These are phyloP conservation scores for Trametes villosa DNA, from an alignment of 768 basidiomycete genomes.

Conservation along the genomic window DNA sequence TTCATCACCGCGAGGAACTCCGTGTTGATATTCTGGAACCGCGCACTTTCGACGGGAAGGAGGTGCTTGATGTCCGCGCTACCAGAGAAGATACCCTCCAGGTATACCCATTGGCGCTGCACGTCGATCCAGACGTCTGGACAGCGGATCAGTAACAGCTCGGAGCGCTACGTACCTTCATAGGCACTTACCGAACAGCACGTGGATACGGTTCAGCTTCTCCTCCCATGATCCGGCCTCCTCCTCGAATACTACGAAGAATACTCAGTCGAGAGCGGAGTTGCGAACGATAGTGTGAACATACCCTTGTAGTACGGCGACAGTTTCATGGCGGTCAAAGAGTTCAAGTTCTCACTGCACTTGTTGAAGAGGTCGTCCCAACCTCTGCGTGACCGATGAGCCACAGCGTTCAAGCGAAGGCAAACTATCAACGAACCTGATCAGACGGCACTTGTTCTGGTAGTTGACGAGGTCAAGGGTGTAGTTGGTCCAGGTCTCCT, in stretches of 20 bases:
- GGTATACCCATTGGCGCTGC: constrained; percentile 99
- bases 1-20: constrained; percentile 99
- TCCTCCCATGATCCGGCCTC: constrained; percentile 96
- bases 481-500: constrained; percentile 96
- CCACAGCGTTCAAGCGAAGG: neutral
- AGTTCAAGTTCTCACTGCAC: constrained; percentile 96
- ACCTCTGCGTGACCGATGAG: constrained; percentile 53
- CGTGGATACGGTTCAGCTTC: constrained; percentile 94
- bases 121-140: constrained; percentile 99
- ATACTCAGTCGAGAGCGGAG: neutral
- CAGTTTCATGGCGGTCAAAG: constrained; percentile 93
- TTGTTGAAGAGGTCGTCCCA: constrained; percentile 98
- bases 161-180: neutral
- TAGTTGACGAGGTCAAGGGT: constrained; percentile 96
- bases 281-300: constrained; percentile 25
- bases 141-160: constrained; percentile 9
- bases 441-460: constrained; percentile 97
- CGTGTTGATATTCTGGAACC: constrained; percentile 97
- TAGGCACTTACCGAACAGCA: constrained; percentile 77
- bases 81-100: constrained; percentile 99
- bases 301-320: constrained; percentile 97
- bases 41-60: constrained; percentile 94
- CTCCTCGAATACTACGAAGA: constrained; percentile 79
- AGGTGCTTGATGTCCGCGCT: constrained; percentile 99
- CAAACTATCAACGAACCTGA: constrained; percentile 57